These are phyloP conservation scores for Xenosphaeropsis pyriputrescens DNA, from an alignment of 2,329 filamentous ascomycete genomes.

Conservation along the genomic window DNA sequence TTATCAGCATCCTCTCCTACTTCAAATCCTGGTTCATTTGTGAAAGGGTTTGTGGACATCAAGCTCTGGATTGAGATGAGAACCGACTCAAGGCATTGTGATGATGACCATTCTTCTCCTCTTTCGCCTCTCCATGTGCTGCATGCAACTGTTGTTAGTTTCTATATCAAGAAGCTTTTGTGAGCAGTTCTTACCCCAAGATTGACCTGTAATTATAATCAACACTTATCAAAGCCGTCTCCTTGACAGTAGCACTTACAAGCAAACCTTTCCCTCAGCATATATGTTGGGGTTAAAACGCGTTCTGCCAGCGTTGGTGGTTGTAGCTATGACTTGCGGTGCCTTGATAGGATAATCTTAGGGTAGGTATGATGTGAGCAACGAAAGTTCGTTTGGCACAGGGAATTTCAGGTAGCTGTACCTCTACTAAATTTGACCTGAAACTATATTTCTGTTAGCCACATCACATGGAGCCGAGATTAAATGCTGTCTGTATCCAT, in stretches of 20 bases:
- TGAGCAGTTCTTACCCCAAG: slow-evolving; percentile 45
- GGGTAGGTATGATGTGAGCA: slow-evolving; percentile 17
- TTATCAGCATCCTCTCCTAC: slow-evolving; percentile 57
- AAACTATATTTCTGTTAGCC: slow-evolving; percentile 36
- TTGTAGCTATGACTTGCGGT: slow-evolving; percentile 50
- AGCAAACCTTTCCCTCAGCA: slow-evolving; percentile 75
- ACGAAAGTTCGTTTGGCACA: neutral
- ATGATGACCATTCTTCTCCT: slow-evolving; percentile 92
- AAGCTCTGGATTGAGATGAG: slow-evolving; percentile 91
- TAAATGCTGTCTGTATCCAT: slow-evolving; percentile 13
- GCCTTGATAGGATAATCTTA: slow-evolving; percentile 69
- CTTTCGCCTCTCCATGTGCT: slow-evolving; percentile 88
- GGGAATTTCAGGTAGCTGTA: slow-evolving; percentile 18
- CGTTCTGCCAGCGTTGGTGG: slow-evolving; percentile 77
- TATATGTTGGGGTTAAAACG: slow-evolving; percentile 98
- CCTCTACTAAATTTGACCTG: slow-evolving; percentile 62
- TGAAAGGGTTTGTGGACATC: slow-evolving; percentile 87
- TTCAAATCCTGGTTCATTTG: slow-evolving; percentile 92
- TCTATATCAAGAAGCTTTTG: neutral
- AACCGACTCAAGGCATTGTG: slow-evolving; percentile 88
- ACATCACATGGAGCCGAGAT: neutral
- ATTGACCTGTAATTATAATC: slow-evolving; percentile 49
- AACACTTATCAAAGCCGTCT: neutral
- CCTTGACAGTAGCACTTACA: slow-evolving; percentile 40
- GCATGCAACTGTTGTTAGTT: slow-evolving; percentile 5